Evolutionary conservation across 192 early-diverging fungal species (phyloP), one percentile per base, ranked within the genome.

Genomic region (Backusella westeae): DNA sequence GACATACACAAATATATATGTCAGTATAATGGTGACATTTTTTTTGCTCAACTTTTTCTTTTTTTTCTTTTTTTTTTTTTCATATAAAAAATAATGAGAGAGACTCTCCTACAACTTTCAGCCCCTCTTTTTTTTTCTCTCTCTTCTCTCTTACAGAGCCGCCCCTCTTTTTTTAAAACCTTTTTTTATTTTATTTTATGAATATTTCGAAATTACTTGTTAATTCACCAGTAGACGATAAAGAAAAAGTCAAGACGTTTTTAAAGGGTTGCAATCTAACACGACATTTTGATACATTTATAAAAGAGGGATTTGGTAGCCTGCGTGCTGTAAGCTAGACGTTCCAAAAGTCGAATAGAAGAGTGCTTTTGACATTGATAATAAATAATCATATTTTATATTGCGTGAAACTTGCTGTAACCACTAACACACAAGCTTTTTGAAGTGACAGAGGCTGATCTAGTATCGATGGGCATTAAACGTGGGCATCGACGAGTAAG

Each of bases 401-500:
- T 32, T 32, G 32, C 32, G 32, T 32, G 32, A 32, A 32, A 2
- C 32, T 32, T 32, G 32, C 32, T 32, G 32, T 3, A 32, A 32
- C 32, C 32, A 32, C 32, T 32, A 32, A 32, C 32, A 32, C 26
- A 29, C 4, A 63, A 84, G 83, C 44, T 84, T 35, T 76, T 80
- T 44, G 80, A 84, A 38, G 71, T 84, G 1, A 82, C 83, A 3
- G 83, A 84, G 67, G 5, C 21, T 3, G 83, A 84, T 70, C 52
- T 84, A 38, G 73, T 75, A 26, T 72, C 75, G 0, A 69, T 84
- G 46, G 63, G 72, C 34, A 81, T 82, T 23, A 84, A 84, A 69
- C 66, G 83, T 44, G 83, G 83, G 6, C 83, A 84, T 75, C 65
- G 83, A 77, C 68, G 83, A 75, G 80, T 84, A 80, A 67, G 71